A percentile compares a stretch with the other conserved stretches of the same genome.
Conservation (phyloP, 169 alveolate genomes). For the Plasmodium berghei region DNA sequence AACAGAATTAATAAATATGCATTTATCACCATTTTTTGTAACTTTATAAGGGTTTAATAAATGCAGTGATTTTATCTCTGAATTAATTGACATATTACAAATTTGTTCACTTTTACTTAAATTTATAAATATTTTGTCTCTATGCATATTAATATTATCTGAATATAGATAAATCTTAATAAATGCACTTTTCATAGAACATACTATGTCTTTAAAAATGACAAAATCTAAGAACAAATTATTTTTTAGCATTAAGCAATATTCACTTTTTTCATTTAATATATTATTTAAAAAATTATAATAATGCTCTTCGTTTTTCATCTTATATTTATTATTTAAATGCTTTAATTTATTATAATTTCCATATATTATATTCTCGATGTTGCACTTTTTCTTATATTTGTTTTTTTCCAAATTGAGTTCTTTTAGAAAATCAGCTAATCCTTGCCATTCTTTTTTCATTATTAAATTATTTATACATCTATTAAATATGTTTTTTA, state of each 20-base stretch:
- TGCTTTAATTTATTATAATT: conserved; percentile 31
- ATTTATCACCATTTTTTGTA: conserved; percentile 31
- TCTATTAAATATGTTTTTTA: conserved; percentile 25
- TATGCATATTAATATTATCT: conserved; percentile 51
- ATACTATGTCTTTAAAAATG: conserved; percentile 20
- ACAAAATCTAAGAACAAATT: conserved; percentile 53
- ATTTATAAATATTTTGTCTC: conserved; percentile 26
- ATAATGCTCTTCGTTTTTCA: conserved; percentile 29
- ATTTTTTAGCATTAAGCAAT: conserved; percentile 48
- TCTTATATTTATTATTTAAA: conserved; percentile 26
- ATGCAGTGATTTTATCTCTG: conserved; percentile 52
- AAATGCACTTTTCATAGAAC: conserved; percentile 67
- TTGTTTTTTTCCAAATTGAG: conserved; percentile 2
- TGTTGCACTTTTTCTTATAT: not conserved
- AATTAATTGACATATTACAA: conserved; percentile 24
- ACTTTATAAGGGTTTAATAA: conserved; percentile 41
- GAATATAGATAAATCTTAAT: conserved; percentile 35
- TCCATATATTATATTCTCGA: conserved; percentile 10
- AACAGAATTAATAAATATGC: conserved; percentile 30
- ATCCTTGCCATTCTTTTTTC: conserved; percentile 52
- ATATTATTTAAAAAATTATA: conserved; percentile 36
- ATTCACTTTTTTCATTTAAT: conserved; percentile 56
- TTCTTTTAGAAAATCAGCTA: conserved; percentile 16
- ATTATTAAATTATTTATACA: conserved; percentile 41
- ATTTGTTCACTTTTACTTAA: conserved; percentile 22